phyloP scores from a whole-genome alignment of 441 rosid species.

The Aleurites moluccanus region DNA sequence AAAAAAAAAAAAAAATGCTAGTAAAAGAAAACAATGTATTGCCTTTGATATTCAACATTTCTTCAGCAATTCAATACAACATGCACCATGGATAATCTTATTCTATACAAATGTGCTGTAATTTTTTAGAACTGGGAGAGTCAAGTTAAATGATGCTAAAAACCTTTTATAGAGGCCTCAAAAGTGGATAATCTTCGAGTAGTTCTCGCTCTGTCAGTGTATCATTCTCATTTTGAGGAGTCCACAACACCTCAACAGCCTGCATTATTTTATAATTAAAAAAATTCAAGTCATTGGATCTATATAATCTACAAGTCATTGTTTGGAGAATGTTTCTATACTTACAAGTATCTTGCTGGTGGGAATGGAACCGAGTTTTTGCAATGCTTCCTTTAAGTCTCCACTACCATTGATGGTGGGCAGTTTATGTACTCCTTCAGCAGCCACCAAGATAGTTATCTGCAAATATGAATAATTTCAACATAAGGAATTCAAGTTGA shows the following conservation, averaged over 20 bases:
- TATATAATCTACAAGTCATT: neutral
- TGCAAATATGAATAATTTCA: slow-evolving; percentile 25
- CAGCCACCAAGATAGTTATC: slow-evolving; percentile 91
- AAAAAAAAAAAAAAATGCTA: neutral
- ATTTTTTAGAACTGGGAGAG: slow-evolving; percentile 13
- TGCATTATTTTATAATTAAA: slow-evolving; percentile 31
- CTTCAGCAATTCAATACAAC: slow-evolving; percentile 11
- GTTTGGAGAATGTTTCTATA: neutral
- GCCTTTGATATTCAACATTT: slow-evolving; percentile 4
- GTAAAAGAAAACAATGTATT: neutral
- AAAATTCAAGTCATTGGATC: neutral
- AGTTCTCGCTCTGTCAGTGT: slow-evolving; percentile 70
- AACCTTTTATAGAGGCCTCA: slow-evolving; percentile 63
- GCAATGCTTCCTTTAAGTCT: slow-evolving; percentile 82
- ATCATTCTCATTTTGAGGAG: slow-evolving; percentile 82
- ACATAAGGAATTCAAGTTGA: neutral
- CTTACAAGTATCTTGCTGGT: slow-evolving; percentile 68
- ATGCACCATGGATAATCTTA: slow-evolving; percentile 6
- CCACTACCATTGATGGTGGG: slow-evolving; percentile 62
- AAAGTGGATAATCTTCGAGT: slow-evolving; percentile 87
- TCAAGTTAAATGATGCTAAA: neutral
- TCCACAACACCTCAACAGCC: slow-evolving; percentile 96
- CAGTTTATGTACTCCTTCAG: slow-evolving; percentile 78
- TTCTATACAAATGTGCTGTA: slow-evolving; percentile 33
- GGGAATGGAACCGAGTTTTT: slow-evolving; percentile 73